A percentile compares a stretch with the other conserved stretches of the same genome.
Evolutionary conservation across 108 stramenopile species (phyloP).

Genomic region (Pseudonitzschia multistriata): DNA sequence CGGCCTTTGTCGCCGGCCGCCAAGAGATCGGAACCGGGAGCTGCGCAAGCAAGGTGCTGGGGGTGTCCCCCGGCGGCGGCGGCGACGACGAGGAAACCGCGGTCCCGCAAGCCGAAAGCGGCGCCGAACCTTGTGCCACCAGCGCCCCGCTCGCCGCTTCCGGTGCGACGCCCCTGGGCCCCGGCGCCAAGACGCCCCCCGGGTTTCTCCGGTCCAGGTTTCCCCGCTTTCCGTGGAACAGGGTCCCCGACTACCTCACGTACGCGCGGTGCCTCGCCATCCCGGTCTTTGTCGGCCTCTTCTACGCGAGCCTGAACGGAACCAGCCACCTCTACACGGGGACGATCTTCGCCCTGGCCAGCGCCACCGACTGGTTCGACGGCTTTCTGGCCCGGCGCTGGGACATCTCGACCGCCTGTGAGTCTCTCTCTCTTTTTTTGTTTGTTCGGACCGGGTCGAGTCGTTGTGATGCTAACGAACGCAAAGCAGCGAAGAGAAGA

Average conservation of each 20-base stretch:
- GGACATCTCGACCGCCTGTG: slow-evolving; percentile 59
- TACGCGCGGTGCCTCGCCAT: slow-evolving; percentile 75
- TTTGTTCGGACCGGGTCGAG: too few relatives aligned
- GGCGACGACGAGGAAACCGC: not conserved
- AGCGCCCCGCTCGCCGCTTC: not conserved
- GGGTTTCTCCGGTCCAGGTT: slow-evolving; percentile 59
- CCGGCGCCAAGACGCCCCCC: slow-evolving; percentile 53
- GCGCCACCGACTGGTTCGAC: slow-evolving; percentile 90
- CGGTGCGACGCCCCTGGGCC: slow-evolving; percentile 22
- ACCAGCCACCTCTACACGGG: slow-evolving; percentile 27
- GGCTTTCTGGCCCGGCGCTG: slow-evolving; percentile 88
- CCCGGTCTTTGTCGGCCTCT: slow-evolving; percentile 53
- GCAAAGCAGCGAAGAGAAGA: too few relatives aligned
- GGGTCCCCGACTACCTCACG: slow-evolving; percentile 72
- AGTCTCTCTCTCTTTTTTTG: slow-evolving; percentile 1
- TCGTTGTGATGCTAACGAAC: too few relatives aligned
- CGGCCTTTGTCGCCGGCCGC: not conserved
- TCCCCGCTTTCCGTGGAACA: slow-evolving; percentile 65
- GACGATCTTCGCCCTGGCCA: slow-evolving; percentile 65
- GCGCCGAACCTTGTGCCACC: not conserved
- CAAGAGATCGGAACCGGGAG: too few relatives aligned
- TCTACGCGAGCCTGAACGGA: slow-evolving; percentile 24
- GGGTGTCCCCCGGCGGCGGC: not conserved
- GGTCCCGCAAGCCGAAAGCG: not conserved
- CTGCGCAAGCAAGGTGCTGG: not conserved